phyloP scores from a whole-genome alignment of 257 asterid species.

The Solanum sitiens region DNA sequence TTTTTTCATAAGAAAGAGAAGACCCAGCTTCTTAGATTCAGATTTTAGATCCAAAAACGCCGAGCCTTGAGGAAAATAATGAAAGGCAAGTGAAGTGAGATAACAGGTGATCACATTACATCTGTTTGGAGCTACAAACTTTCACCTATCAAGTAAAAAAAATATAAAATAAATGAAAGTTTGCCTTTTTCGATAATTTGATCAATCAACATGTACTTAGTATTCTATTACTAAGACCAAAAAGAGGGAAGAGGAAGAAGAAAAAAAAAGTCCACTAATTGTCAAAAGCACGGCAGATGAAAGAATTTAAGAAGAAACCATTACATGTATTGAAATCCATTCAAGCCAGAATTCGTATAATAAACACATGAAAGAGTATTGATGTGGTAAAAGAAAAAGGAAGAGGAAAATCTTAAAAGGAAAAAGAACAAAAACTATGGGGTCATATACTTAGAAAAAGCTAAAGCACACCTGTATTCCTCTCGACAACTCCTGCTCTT shows the following conservation, averaged over 20 bases:
- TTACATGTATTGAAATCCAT: not conserved
- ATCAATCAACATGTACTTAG: not conserved
- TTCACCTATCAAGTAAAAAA: not conserved
- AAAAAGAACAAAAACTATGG: not conserved
- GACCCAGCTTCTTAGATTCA: not conserved
- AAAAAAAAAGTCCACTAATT: not conserved
- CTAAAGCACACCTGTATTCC: conserved; percentile 81
- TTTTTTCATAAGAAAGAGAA: not conserved
- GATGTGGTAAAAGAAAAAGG: not conserved
- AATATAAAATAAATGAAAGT: not conserved
- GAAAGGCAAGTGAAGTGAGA: not conserved
- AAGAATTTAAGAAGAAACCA: not conserved
- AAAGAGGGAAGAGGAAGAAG: not conserved
- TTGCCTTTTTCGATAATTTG: not conserved
- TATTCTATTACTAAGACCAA: not conserved
- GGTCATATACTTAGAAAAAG: not conserved
- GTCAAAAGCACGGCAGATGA: not conserved
- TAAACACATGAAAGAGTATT: not conserved
- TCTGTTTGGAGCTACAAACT: not conserved
- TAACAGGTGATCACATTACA: not conserved
- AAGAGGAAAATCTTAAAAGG: not conserved
- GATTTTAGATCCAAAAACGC: not conserved
- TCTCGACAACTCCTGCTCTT: conserved; percentile 66
- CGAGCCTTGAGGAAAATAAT: not conserved
- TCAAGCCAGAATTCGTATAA: not conserved